Evolutionary conservation across 2,329 filamentous ascomycete genomes (phyloP), one percentile per base, ranked within the genome.

Genomic region (Pseudogymnoascus sp.): DNA sequence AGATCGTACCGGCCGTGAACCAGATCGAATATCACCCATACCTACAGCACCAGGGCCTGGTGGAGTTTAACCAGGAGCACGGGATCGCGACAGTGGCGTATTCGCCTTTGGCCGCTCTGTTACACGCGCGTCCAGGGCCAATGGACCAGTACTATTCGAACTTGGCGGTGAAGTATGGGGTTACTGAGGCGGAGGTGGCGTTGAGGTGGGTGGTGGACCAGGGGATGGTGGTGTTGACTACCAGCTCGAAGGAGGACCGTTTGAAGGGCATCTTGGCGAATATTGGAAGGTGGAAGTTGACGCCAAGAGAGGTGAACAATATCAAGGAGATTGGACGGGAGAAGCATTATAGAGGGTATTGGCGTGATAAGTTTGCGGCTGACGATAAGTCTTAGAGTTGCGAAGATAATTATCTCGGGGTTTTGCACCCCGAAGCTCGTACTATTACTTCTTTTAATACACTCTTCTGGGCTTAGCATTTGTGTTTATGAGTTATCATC

Each of bases 1-100:
- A 80, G 66, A 71, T 88, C 63, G 71, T 77, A 2, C 90, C 90
- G 0, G 85, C 82, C 6, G 81, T 89, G 64, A 92, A 93, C 76
- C 89, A 94, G 78, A 88, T 93, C 69, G 89, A 93, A 76, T 86
- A 83, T 69, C 88, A 94, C 73, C 88, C 89, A 0, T 90, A 90
- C 71, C 77, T 89, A 59, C 86, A 88, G 73, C 86, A 88, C 70
- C 78, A 77, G 5, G 76, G 79, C 62, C 75, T 89, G 11, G 60
- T 88, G 33, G 73, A 76, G 14, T 89, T 82, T 73, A 81, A 80
- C 71, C 78, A 77, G 66, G 72, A 80, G 68, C 75, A 86, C 68
- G 72, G 76, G 60, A 88, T 89, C 64, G 79, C 81, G 3, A 71
- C 81, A 2, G 74, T 78, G 5, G 80, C 80, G 7, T 87, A 85